Evolutionary conservation across 495 filamentous ascomycete species (phyloP), one percentile per base, ranked within the genome.

Genomic region (Xylaria castorea): DNA sequence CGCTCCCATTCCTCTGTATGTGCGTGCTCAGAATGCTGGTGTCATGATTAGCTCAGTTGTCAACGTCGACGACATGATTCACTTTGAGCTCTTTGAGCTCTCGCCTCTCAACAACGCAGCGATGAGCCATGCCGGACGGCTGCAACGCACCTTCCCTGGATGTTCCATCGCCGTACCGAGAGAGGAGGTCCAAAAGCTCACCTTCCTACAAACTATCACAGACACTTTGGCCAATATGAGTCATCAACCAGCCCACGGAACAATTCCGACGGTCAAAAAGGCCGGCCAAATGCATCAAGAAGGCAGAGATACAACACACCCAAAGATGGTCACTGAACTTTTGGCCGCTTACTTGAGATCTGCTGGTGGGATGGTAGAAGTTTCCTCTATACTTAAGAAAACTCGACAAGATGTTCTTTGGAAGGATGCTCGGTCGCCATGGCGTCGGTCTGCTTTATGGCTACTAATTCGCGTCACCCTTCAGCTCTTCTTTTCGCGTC

Each of bases 321-420:
- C 90, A 0, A 80, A 79, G 25, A 81, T 92, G 25, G 80, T 91
- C 22, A 90, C 88, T 0, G 85, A 89, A 40, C 77, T 91, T 61
- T 75, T 93, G 8, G 81, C 80, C 3, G 81, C 81, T 0, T 75
- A 88, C 36, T 70, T 93, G 8, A 73, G 75, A 4, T 84, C 83
- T 6, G 58, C 85, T 1, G 88, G 87, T 2, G n/a, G 48, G 0
- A 71, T 71, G 7, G 61, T 77, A 0, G 67, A 79, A 0, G 76
- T 80, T 0, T 5, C 62, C 6, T 78, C 81, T 1, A 81, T 92
- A 7, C 62, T 71, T n/a, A 93, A 92, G 74, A 82, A 85, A 62
- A 91, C 87, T 20, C 83, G 88, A 12, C 89, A 93, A 66, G 88
- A 92, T 34, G 86, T 91, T 1, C 57, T 87, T 32, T 91, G 85